Conservation (phyloP, 164 flowering plant species). For the Stephania japonica region DNA sequence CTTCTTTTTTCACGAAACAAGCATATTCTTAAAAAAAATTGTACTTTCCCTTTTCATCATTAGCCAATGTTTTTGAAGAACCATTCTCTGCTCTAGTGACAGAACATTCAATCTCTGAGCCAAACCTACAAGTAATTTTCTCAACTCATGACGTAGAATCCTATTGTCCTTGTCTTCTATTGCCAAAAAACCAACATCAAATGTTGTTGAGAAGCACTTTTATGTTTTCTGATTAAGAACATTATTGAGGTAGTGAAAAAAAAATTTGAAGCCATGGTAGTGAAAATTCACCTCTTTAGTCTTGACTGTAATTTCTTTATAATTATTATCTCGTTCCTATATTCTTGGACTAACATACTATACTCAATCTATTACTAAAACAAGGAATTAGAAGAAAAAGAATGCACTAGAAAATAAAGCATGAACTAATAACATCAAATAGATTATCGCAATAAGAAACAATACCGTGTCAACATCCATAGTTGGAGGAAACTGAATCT, state of each 20-base stretch:
- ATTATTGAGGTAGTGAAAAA: background rate
- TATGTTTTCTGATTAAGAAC: background rate
- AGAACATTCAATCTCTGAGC: no score
- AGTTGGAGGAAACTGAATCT: slow-evolving; percentile 45
- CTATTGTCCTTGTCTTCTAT: no score
- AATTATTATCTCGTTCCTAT: background rate
- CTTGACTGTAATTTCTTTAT: background rate
- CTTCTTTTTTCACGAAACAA: no score
- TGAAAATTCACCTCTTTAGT: background rate
- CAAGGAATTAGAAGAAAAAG: background rate
- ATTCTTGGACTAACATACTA: background rate
- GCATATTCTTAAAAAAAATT: no score
- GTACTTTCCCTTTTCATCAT: no score
- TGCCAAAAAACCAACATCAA: no score
- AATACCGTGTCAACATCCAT: slow-evolving; percentile 46
- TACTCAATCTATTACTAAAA: background rate
- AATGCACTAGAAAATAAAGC: background rate
- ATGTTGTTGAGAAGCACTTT: no score
- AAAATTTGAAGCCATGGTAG: no score
- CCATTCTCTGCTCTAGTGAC: no score
- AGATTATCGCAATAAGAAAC: background rate
- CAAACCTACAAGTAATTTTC: no score
- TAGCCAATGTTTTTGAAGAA: no score
- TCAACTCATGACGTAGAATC: no score
- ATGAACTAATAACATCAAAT: background rate